Evolutionary conservation across 164 flowering plant species (phyloP), one percentile per base, ranked within the genome.

Genomic region (Euptelea pleiosperma): DNA sequence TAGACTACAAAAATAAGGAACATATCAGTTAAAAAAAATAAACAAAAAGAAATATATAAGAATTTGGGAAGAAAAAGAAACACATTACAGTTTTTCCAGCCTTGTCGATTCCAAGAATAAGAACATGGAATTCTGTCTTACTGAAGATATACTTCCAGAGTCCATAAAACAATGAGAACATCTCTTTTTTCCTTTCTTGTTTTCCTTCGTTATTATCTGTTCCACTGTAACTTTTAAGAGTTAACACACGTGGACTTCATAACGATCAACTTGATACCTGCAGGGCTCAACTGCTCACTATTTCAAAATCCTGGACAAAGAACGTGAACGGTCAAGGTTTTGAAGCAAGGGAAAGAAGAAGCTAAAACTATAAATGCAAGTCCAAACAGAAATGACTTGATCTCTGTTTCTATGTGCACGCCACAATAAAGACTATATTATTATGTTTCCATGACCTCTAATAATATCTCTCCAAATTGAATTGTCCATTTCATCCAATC

Each of bases 21-120:
- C 12, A 11, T 8, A 28, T 16, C 22, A 30, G 48, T 16, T 37
- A 0, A 46, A 34, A 54, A 55, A 18, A 15, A n/a, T 30, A 2
- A 19, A 16, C 34, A 31, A 8, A 44, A n/a, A 48, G 8, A 22
- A 1, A 3, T 6, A 8, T 28, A 12, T 14, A 21, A 14, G 18
- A 34, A 19, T n/a, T n/a, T n/a, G n/a, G n/a, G n/a, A 24, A 58
- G 22, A 52, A 6, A 53, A 44, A 41, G 12, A 19, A 64, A 52
- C 18, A 64, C 28, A 60, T 77, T 91, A 92, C 98, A 30, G 98
- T 92, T 79, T 92, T 92, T 41, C 98, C 98, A 66, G 96, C 83
- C 75, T 92, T 92, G 79, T 89, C 98, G 22, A 92, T 85, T 52
- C 98, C 98, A 58, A 92, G 96, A 73, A 92, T 92, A 62, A 92